Conservation (phyloP, 2,329 filamentous ascomycete species). For the Mollisiaceae sp. region DNA sequence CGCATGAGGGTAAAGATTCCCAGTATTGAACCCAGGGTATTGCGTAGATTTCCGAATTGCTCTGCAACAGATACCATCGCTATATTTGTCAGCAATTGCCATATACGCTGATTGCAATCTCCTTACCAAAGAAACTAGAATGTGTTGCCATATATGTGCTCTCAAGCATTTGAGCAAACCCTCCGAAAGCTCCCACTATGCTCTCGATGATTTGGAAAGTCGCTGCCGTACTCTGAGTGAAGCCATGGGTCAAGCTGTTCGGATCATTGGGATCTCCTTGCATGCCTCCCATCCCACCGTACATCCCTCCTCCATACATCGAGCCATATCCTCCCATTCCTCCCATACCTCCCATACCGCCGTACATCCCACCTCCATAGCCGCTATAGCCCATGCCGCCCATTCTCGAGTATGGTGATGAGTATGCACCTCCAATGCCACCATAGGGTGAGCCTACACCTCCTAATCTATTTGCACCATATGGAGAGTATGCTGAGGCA, state of each 20-base stretch:
- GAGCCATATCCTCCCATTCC: slow-evolving; percentile 47
- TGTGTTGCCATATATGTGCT: slow-evolving; percentile 99
- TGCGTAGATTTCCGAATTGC: slow-evolving; percentile 91
- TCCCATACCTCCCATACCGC: slow-evolving; percentile 43
- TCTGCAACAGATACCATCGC: slow-evolving; percentile 99
- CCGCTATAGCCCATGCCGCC: slow-evolving; percentile 43
- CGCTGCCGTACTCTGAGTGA: slow-evolving; percentile 91
- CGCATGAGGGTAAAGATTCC: slow-evolving; percentile 96
- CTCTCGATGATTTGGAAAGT: slow-evolving; percentile 99
- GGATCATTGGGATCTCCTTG: slow-evolving; percentile 81
- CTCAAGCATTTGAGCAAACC: slow-evolving; percentile 98
- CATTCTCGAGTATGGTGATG: slow-evolving; percentile 56
- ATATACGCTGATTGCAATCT: not conserved
- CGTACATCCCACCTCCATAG: slow-evolving; percentile 44
- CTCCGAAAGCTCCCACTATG: slow-evolving; percentile 93
- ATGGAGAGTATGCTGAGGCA: slow-evolving; percentile 78
- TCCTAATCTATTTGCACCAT: slow-evolving; percentile 62
- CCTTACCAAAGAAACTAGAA: slow-evolving; percentile 94
- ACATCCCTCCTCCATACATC: slow-evolving; percentile 46
- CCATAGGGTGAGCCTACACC: slow-evolving; percentile 46
- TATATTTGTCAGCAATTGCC: slow-evolving; percentile 46
- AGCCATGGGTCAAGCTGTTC: slow-evolving; percentile 92
- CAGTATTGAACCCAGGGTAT: slow-evolving; percentile 89
- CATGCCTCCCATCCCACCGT: slow-evolving; percentile 52
- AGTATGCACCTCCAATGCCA: slow-evolving; percentile 48